Evolutionary conservation across 768 basidiomycete species (phyloP), one percentile per base, ranked within the genome.

Genomic region (Russula olivacea): DNA sequence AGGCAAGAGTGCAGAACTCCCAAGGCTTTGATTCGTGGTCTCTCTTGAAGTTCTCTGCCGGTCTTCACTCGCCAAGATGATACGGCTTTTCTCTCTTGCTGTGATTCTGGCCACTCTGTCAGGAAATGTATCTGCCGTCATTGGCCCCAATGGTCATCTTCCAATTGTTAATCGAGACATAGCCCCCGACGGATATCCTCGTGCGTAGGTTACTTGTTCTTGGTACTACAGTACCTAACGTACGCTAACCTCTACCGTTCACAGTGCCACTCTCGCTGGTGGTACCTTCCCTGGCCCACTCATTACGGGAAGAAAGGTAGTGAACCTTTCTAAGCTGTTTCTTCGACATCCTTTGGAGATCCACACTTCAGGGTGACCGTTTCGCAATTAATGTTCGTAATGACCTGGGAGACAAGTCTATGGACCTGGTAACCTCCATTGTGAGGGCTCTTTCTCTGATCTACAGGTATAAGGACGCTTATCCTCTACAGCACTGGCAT

Each of bases 361-460:
- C 68, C 45, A 14, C 38, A 23, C 9, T 7, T 19, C 19, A 71
- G 73, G 78, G 77, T 2, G 72, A 76, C 49, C 55, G 59, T 25
- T 76, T 81, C 59, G 56, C 57, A 17, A 68, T 84, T 36, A 78
- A 80, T 34, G 80, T 84, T 30, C 61, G 74, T 9, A 77, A 84
- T 61, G 15, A 62, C 14, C 71, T 84, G 41, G 73, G 65, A 1
- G 78, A 84, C 28, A 67, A 65, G 0, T 72, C 78, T 0, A 80
- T 84, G 82, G 64, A 77, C 43, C 75, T 74, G 48, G 72, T 71
- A 4, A 84, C 84, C 6, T 80, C 77, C 47, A 77, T 85, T 28
- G 82, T 83, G 15, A 47, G 19, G 1, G 23, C 34, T 38, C 19
- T 12, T 38, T 45, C 6, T 66, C 7, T 41, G 15, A n/a, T 41